Evolutionary conservation across 2,329 filamentous ascomycete species (phyloP), one percentile per base, ranked within the genome.

Genomic region (Penicillium sp.): DNA sequence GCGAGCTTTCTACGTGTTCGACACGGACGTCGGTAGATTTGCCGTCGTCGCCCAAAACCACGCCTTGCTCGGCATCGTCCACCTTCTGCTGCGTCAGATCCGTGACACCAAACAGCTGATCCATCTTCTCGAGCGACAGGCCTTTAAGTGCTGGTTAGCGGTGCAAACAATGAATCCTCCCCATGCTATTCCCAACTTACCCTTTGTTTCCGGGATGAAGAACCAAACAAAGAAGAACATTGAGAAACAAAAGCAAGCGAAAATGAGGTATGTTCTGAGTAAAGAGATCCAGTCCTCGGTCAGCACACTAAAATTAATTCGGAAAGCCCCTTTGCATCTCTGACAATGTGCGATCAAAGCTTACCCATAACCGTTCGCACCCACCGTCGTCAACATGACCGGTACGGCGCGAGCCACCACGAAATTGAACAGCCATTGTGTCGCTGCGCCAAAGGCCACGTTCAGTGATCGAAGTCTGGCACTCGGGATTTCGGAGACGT

Each of bases 351-450:
- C 37, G 37, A 37, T 34, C 9, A 37, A 45, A 52, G 66, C 66
- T 57, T 58, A 74, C 65, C 76, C 76, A 53, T 78, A 79, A 43
- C 75, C 69, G 40, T 70, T 67, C 12, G 61, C 60, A 8, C 76
- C 77, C 44, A 77, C 73, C 0, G 73, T 79, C 8, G 74, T 74
- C 59, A 87, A 73, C 84, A 88, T 87, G 40, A 78, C 81, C 2
- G 84, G 80, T 3, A 84, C 82, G 32, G 82, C 81, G 48, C 82
- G 72, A 1, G 84, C 84, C 48, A 88, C 81, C 8, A 86, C 78
- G 51, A 88, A 85, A 62, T 88, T 88, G 66, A 88, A 87, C 4
- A 88, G 66, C 84, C 84, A 86, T 59, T 88, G 83, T 0, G 81
- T 85, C 1, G 80, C 81, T 0, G 84, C 83, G 0, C 78, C 84